A percentile compares a stretch with the other conserved stretches of the same genome.
These are phyloP conservation scores for Penicillium tannophilum DNA, from an alignment of 495 filamentous ascomycete species.

Conservation along the genomic window DNA sequence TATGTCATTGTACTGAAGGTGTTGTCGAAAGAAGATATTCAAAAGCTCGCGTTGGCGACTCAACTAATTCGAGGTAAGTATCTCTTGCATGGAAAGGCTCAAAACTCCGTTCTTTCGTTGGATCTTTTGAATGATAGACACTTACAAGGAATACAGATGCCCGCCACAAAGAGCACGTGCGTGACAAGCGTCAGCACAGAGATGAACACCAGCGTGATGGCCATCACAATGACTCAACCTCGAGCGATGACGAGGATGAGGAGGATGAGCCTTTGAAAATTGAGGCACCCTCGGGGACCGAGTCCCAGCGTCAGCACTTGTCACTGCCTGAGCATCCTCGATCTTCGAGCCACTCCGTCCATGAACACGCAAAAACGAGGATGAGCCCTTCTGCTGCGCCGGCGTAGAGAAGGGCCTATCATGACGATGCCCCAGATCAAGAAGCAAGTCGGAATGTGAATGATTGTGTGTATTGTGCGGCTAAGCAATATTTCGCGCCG, in stretches of 20 bases:
- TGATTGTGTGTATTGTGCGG: background rate
- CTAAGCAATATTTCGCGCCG: background rate
- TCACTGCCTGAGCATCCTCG: constrained; percentile 25
- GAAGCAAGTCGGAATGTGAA: background rate
- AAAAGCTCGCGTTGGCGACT: constrained; percentile 74
- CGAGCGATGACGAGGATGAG: constrained; percentile 45
- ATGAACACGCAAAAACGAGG: constrained; percentile 13
- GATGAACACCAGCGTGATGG: constrained; percentile 40
- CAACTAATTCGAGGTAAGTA: constrained; percentile 71
- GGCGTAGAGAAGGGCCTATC: constrained; percentile 8
- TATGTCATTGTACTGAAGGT: constrained; percentile 86
- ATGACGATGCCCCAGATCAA: background rate
- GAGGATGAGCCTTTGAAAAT: constrained; percentile 36
- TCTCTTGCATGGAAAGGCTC: background rate
- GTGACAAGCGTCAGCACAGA: constrained; percentile 36
- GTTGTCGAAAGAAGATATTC: constrained; percentile 78
- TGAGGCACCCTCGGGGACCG: constrained; percentile 30
- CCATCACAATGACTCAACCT: constrained; percentile 33
- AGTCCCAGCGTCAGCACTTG: constrained; percentile 9
- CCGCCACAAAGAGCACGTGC: constrained; percentile 37
- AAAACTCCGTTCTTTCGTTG: background rate
- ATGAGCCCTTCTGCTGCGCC: constrained; percentile 16
- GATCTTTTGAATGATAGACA: constrained; percentile 7
- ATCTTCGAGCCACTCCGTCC: constrained; percentile 14
- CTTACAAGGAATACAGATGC: constrained; percentile 28